Conservation (phyloP, 495 filamentous ascomycete genomes). For the Aspergillus taichungensis region DNA sequence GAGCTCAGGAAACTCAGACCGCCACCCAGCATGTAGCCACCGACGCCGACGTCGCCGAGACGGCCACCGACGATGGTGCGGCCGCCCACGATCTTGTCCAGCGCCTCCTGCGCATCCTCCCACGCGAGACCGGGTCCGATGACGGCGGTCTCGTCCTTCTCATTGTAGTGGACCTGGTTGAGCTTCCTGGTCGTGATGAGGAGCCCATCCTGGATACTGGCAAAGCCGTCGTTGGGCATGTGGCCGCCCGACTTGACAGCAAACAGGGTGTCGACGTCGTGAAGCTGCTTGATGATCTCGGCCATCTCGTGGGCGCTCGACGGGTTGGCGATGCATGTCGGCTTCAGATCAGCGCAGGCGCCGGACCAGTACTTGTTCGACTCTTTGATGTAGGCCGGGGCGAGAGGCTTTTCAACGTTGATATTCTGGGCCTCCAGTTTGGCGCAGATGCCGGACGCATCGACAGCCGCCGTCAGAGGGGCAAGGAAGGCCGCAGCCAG, state of each 20-base stretch:
- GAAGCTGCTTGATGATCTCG: conserved; percentile 27
- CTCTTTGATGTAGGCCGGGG: conserved; percentile 19
- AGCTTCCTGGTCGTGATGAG: conserved; percentile 32
- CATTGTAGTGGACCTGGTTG: conserved; percentile 27
- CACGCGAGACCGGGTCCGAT: conserved; percentile 34
- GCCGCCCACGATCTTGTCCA: conserved; percentile 11
- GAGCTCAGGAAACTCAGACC: conserved; percentile 44
- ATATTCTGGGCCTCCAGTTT: conserved; percentile 23
- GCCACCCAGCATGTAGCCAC: conserved; percentile 36
- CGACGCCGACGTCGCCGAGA: conserved; percentile 21
- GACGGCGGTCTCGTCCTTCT: conserved; percentile 24
- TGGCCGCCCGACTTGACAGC: conserved; percentile 38
- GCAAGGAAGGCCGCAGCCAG: conserved; percentile 14
- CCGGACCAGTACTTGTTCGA: conserved; percentile 32
- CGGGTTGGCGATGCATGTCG: conserved; percentile 32
- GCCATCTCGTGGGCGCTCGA: conserved; percentile 30
- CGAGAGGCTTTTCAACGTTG: conserved; percentile 19
- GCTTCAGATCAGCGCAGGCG: conserved; percentile 31
- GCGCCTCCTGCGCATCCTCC: conserved; percentile 28
- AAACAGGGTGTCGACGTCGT: conserved; percentile 27
- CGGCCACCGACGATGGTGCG: conserved; percentile 25
- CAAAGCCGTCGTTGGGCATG: conserved; percentile 36
- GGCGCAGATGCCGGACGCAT: conserved; percentile 22
- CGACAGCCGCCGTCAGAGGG: conserved; percentile 14
- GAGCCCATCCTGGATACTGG: conserved; percentile 33